Conservation (phyloP, 768 basidiomycete genomes). For the Serpula lacrymans region DNA sequence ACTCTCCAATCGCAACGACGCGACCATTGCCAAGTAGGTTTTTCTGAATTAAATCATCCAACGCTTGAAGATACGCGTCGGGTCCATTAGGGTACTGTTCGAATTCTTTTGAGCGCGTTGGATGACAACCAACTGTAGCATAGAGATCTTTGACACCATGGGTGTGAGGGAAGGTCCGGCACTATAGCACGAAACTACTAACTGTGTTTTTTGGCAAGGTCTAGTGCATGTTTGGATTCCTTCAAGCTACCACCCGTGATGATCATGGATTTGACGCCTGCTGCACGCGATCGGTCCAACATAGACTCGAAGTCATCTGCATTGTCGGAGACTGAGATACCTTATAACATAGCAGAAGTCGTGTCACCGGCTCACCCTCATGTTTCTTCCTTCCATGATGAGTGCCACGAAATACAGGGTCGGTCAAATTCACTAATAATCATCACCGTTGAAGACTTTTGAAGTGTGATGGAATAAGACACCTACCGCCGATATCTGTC, state of each 20-base stretch:
- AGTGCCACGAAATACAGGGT: conserved; percentile 52
- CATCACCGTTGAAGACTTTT: not conserved
- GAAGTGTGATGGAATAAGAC: not conserved
- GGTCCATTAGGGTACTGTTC: conserved; percentile 53
- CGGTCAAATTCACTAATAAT: conserved; percentile 48
- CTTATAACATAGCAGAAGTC: not conserved
- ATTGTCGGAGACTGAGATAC: not conserved
- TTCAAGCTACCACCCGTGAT: conserved; percentile 71
- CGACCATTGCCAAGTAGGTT: conserved; percentile 53
- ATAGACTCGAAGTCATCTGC: conserved; percentile 64
- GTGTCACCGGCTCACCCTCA: conserved; percentile 32
- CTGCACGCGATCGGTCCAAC: conserved; percentile 49
- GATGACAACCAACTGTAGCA: conserved; percentile 78
- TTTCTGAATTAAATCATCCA: conserved; percentile 51
- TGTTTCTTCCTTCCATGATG: conserved; percentile 51
- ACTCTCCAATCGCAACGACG: conserved; percentile 74
- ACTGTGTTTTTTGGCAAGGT: conserved; percentile 60
- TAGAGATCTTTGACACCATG: conserved; percentile 45
- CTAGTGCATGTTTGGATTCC: conserved; percentile 59
- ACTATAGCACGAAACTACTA: conserved; percentile 12
- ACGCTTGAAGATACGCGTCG: conserved; percentile 54
- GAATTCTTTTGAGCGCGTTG: conserved; percentile 70
- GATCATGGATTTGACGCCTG: conserved; percentile 68
- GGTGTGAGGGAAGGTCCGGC: not conserved
- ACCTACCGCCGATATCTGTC: conserved; percentile 39